Evolutionary conservation across 148 eudicot species (phyloP).

Genomic region (Diospyros lotus): DNA sequence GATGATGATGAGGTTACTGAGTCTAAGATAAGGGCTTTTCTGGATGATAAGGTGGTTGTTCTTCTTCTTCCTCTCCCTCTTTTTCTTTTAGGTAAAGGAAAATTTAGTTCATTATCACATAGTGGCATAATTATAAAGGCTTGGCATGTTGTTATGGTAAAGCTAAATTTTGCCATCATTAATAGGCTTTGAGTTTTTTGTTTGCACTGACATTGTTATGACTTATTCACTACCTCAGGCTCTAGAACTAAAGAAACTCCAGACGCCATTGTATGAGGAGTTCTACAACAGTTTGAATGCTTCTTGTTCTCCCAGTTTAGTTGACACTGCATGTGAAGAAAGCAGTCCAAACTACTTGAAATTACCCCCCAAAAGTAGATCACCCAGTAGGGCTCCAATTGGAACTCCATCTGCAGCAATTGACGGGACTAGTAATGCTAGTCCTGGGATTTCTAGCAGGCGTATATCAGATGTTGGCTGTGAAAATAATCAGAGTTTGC

Average conservation of each 20-base stretch:
- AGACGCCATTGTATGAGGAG: conserved; percentile 49
- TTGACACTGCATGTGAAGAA: conserved; percentile 26
- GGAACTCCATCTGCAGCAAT: conserved; percentile 32
- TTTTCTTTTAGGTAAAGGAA: not conserved
- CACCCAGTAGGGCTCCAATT: conserved; percentile 26
- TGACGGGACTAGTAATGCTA: conserved; percentile 27
- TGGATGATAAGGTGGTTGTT: conserved; percentile 39
- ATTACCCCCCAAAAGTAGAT: conserved; percentile 45
- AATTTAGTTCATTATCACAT: not conserved
- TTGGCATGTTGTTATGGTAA: too few relatives aligned
- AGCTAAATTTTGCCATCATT: too few relatives aligned
- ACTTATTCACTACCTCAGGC: conserved; percentile 25
- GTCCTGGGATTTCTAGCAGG: conserved; percentile 30
- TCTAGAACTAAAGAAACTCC: conserved; percentile 43
- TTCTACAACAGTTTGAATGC: conserved; percentile 40
- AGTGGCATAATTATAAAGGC: too few relatives aligned
- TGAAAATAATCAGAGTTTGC: conserved; percentile 22
- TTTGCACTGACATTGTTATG: not conserved
- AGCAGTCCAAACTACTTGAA: conserved; percentile 32
- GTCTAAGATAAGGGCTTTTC: conserved; percentile 36
- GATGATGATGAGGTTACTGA: conserved; percentile 45
- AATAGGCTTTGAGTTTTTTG: not conserved
- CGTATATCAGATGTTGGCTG: conserved; percentile 26
- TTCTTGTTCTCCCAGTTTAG: conserved; percentile 20
- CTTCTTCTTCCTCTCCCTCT: not conserved